These are phyloP conservation scores for Hirschfeldia incana DNA, from an alignment of 345 rosid species.

Conservation along the genomic window DNA sequence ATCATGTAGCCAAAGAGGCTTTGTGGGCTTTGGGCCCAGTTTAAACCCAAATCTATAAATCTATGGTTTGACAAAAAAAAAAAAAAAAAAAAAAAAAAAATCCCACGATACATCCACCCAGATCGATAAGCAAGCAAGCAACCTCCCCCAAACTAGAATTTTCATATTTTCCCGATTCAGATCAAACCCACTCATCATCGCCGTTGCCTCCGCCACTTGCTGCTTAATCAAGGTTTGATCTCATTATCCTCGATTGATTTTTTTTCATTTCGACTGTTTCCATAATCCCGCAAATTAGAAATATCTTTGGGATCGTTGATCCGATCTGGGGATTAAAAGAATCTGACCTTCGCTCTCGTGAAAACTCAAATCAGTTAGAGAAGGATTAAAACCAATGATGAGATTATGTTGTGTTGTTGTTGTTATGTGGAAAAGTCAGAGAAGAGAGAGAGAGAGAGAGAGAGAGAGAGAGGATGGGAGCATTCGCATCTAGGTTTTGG, in stretches of 20 bases:
- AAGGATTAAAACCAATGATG: not conserved
- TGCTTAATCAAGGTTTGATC: slow-evolving; percentile 18
- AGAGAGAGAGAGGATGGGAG: slow-evolving; percentile 58
- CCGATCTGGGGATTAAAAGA: not conserved
- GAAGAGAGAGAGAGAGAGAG: not conserved
- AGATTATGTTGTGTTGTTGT: not conserved
- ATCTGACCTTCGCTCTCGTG: not conserved
- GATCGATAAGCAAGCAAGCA: slow-evolving; percentile 5
- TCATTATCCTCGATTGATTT: not conserved
- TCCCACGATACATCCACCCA: not conserved
- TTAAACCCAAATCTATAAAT: no score
- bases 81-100: no score
- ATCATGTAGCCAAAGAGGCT: no score
- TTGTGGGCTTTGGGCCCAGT: no score
- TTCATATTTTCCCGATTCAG: not conserved
- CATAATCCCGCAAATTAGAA: not conserved
- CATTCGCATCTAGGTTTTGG: slow-evolving; percentile 82
- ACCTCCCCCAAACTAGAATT: not conserved
- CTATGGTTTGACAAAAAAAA: no score
- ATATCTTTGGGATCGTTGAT: not conserved
- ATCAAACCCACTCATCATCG: not conserved
- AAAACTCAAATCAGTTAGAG: not conserved
- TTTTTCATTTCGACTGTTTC: not conserved
- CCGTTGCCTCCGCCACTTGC: not conserved
- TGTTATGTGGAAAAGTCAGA: not conserved